Evolutionary conservation across 805 yeast genomes (phyloP).

Genomic region (Barnettozyma botsteinii): DNA sequence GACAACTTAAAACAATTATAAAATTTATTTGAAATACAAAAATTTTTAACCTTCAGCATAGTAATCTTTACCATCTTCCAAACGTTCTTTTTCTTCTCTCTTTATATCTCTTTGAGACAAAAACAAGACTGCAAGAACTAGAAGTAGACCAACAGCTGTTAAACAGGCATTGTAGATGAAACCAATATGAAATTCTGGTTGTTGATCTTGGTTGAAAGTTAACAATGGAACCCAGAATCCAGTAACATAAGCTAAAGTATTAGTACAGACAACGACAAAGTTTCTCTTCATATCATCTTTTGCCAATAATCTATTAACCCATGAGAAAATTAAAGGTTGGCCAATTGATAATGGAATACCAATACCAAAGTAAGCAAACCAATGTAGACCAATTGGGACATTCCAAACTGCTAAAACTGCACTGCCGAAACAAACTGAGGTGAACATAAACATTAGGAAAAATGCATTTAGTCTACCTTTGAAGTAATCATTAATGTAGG

Average conservation of each 20-base stretch:
- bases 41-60: too few species aligned
- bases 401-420: conserved; percentile 43
- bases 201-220: conserved; percentile 34
- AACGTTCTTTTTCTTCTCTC: background rate
- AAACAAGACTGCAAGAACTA: background rate
- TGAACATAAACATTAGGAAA: conserved; percentile 34
- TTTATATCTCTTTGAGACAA: conserved; percentile 4
- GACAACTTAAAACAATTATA: too few species aligned
- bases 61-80: background rate
- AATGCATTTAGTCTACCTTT: conserved; percentile 32
- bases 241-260: conserved; percentile 37
- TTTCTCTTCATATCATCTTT: conserved; percentile 30
- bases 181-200: conserved; percentile 34
- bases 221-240: conserved; percentile 37
- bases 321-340: conserved; percentile 50
- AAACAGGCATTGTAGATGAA: conserved; percentile 31
- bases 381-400: conserved; percentile 42
- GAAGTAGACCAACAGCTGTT: conserved; percentile 3
- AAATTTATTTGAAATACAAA: too few species aligned
- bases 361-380: conserved; percentile 43
- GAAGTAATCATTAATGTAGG: conserved; percentile 34
- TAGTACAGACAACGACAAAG: conserved; percentile 35
- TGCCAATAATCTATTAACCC: conserved; percentile 46
- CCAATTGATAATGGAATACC: conserved; percentile 47
- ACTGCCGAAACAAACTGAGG: conserved; percentile 37